These are phyloP conservation scores for Yarrowia sp. DNA, from an alignment of 805 yeast genomes.

Conservation along the genomic window DNA sequence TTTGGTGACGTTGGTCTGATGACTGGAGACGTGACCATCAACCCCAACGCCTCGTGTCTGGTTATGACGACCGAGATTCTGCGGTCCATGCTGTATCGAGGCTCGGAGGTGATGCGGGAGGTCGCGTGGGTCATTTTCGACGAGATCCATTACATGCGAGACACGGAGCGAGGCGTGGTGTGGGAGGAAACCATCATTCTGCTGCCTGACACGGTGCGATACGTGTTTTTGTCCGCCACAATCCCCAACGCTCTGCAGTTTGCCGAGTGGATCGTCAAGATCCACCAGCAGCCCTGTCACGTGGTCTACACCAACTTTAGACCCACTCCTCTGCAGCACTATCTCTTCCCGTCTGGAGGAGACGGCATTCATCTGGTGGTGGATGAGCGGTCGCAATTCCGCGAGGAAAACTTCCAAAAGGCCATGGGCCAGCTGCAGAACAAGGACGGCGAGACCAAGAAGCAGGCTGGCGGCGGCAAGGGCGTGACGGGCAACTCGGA, in stretches of 20 bases:
- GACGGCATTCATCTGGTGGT: slow-evolving; percentile 97
- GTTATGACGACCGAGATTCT: slow-evolving; percentile 99
- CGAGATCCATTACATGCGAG: slow-evolving; percentile 98
- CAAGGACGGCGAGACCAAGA: slow-evolving; percentile 80
- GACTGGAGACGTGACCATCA: slow-evolving; percentile 99
- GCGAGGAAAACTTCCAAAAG: slow-evolving; percentile 97
- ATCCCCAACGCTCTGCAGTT: slow-evolving; percentile 98
- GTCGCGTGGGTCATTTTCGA: slow-evolving; percentile 99
- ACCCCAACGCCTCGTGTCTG: slow-evolving; percentile 97
- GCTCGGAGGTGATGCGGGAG: slow-evolving; percentile 97
- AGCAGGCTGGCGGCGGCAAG: slow-evolving; percentile 85
- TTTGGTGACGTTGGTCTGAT: slow-evolving; percentile 97
- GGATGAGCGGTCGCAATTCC: slow-evolving; percentile 93
- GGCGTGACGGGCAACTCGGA: slow-evolving; percentile 83
- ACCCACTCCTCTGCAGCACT: slow-evolving; percentile 98
- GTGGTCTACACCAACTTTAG: slow-evolving; percentile 98
- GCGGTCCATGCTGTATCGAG: slow-evolving; percentile 94
- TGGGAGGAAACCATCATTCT: slow-evolving; percentile 99
- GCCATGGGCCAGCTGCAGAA: slow-evolving; percentile 95
- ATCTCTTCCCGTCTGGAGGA: slow-evolving; percentile 97
- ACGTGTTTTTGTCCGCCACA: slow-evolving; percentile 93
- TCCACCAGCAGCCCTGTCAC: slow-evolving; percentile 96
- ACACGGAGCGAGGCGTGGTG: slow-evolving; percentile 96
- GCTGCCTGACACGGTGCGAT: slow-evolving; percentile 94
- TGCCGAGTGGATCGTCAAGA: slow-evolving; percentile 98